Percentiles rank a stretch among this genome's conserved stretches.
phyloP scores from a whole-genome alignment of 257 asterid genomes.

The Eucommia ulmoides region DNA sequence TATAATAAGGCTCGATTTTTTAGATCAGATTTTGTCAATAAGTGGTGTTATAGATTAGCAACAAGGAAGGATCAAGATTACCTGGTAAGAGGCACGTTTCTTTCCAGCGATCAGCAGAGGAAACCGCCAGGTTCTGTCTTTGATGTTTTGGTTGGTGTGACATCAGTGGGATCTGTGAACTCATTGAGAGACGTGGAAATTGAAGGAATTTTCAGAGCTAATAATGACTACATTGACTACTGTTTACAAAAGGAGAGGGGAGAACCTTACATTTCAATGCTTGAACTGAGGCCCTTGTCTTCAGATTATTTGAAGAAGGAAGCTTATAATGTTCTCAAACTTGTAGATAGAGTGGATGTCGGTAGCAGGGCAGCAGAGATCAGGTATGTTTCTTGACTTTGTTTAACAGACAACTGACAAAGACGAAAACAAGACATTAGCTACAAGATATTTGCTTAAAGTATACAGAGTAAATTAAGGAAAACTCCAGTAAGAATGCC shows the following conservation, averaged over 20 bases:
- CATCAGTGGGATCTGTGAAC: slow-evolving; percentile 27
- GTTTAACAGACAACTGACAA: not conserved
- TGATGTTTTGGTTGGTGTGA: slow-evolving; percentile 28
- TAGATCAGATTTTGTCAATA: slow-evolving; percentile 18
- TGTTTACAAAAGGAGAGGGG: slow-evolving; percentile 34
- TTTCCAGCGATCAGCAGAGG: slow-evolving; percentile 21
- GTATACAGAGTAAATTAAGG: not conserved
- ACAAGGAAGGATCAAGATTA: slow-evolving; percentile 29
- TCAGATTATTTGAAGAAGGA: slow-evolving; percentile 23
- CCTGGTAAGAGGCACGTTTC: slow-evolving; percentile 39
- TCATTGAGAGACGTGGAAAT: slow-evolving; percentile 10
- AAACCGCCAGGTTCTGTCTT: slow-evolving; percentile 16
- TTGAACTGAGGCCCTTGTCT: slow-evolving; percentile 33
- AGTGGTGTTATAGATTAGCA: slow-evolving; percentile 43
- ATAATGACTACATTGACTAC: slow-evolving; percentile 27
- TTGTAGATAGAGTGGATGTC: slow-evolving; percentile 34
- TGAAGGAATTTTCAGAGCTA: slow-evolving; percentile 41
- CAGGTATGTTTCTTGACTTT: slow-evolving; percentile 26
- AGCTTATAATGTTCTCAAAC: slow-evolving; percentile 26
- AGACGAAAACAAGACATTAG: not conserved
- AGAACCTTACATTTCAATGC: slow-evolving; percentile 31
- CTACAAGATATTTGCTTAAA: not conserved
- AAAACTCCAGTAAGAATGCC: not conserved
- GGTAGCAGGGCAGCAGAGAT: slow-evolving; percentile 23
- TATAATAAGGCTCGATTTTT: slow-evolving; percentile 26